Conservation (phyloP, 2,329 filamentous ascomycete species). For the Calonectria fujianensis region DNA sequence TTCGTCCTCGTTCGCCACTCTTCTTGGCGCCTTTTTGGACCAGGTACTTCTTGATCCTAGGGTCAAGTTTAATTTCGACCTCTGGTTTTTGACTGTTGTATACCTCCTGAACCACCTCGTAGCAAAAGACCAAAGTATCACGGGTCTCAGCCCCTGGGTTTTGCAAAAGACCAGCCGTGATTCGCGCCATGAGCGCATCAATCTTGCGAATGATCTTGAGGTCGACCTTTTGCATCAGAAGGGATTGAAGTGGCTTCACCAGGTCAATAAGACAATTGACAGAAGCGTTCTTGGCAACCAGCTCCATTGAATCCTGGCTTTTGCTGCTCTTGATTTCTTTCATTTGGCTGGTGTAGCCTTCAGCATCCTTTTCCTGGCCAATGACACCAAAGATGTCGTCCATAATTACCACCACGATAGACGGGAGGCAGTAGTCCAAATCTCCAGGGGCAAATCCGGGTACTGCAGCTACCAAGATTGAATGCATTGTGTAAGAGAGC, state of each 20-base stretch:
- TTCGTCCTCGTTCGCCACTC: conserved; percentile 81
- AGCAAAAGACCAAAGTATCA: conserved; percentile 94
- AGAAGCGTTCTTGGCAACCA: conserved; percentile 89
- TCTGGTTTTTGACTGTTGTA: conserved; percentile 78
- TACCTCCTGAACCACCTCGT: conserved; percentile 92
- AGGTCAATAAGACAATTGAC: conserved; percentile 84
- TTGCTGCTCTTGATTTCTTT: conserved; percentile 99
- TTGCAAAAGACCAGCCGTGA: conserved; percentile 87
- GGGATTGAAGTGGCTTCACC: conserved; percentile 83
- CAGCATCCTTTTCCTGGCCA: conserved; percentile 97
- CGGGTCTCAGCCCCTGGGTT: conserved; percentile 87
- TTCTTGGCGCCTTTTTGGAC: conserved; percentile 87
- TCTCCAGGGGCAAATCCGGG: conserved; percentile 86
- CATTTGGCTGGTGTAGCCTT: conserved; percentile 95
- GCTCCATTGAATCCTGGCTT: conserved; percentile 97
- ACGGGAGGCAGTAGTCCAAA: conserved; percentile 88
- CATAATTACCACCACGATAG: conserved; percentile 91
- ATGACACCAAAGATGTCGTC: conserved; percentile 96
- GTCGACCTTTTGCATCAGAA: conserved; percentile 90
- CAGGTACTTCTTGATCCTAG: conserved; percentile 82
- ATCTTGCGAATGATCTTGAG: conserved; percentile 90
- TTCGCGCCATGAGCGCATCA: conserved; percentile 89
- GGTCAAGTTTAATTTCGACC: conserved; percentile 74
- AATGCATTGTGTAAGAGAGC: conserved; percentile 94
- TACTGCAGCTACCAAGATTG: conserved; percentile 85